A percentile compares a stretch with the other conserved stretches of the same genome.
phyloP scores from a whole-genome alignment of 257 asterid genomes.

The Fraxinus anomala region DNA sequence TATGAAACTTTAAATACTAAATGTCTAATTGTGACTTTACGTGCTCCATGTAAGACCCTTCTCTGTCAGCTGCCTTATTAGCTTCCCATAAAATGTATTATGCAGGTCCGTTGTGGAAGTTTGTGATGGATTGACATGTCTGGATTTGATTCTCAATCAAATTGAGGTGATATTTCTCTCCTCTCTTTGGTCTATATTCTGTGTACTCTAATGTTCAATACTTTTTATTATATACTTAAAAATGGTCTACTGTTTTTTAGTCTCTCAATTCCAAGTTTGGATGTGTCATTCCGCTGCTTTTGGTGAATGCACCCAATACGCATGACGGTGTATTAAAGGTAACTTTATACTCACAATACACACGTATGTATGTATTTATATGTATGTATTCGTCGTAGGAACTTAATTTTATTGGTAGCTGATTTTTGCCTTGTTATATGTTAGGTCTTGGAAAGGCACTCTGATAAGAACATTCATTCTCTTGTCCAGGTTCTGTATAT shows the following conservation, averaged over 20 bases:
- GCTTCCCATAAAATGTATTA: slow-evolving; percentile 29
- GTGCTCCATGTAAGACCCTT: not conserved
- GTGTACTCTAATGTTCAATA: slow-evolving; percentile 13
- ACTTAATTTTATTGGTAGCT: slow-evolving; percentile 30
- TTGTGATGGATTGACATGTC: slow-evolving; percentile 59
- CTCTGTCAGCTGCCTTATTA: not conserved
- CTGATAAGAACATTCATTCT: slow-evolving; percentile 66
- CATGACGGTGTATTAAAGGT: slow-evolving; percentile 72
- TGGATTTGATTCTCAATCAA: slow-evolving; percentile 71
- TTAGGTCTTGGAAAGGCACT: slow-evolving; percentile 74
- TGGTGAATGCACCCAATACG: slow-evolving; percentile 55
- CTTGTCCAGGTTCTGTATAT: slow-evolving; percentile 56
- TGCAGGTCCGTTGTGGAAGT: slow-evolving; percentile 71
- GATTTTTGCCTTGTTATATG: slow-evolving; percentile 34
- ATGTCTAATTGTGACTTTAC: not conserved
- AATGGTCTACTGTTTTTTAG: slow-evolving; percentile 40
- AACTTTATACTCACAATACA: slow-evolving; percentile 19
- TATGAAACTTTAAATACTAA: not conserved
- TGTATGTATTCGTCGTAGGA: slow-evolving; percentile 22
- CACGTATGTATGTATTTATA: not conserved
- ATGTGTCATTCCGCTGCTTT: slow-evolving; percentile 75
- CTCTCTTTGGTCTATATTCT: slow-evolving; percentile 10
- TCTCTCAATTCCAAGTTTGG: slow-evolving; percentile 72
- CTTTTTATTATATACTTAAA: slow-evolving; percentile 14
- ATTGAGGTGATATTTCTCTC: slow-evolving; percentile 61